These are phyloP conservation scores for Cytidiella melzeri DNA, from an alignment of 768 basidiomycete species.

Conservation along the genomic window DNA sequence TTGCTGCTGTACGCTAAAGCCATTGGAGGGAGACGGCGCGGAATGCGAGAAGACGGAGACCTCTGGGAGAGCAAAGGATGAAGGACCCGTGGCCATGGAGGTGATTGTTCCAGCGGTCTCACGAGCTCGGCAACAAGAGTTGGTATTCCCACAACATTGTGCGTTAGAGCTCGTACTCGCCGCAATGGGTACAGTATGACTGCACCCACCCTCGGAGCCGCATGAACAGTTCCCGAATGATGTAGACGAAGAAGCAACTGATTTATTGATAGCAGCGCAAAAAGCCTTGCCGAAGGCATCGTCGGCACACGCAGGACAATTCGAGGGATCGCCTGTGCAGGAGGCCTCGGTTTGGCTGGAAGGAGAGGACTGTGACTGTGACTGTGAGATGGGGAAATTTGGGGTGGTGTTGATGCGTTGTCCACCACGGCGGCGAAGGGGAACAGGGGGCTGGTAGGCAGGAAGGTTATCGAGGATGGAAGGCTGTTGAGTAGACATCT, in stretches of 20 bases:
- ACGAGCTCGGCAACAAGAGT: slow-evolving; percentile 14
- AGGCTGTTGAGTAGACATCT: slow-evolving; percentile 19
- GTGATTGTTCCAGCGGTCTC: background rate
- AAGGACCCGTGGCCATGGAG: background rate
- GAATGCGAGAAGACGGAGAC: background rate
- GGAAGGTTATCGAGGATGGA: slow-evolving; percentile 76
- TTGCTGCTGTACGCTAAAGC: background rate
- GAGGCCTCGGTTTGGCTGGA: slow-evolving; percentile 25
- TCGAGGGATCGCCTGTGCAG: slow-evolving; percentile 83
- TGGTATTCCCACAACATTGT: slow-evolving; percentile 34
- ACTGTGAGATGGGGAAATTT: slow-evolving; percentile 40
- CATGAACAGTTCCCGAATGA: slow-evolving; percentile 54
- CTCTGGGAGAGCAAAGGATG: slow-evolving; percentile 9
- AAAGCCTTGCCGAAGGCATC: slow-evolving; percentile 87
- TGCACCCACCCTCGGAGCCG: slow-evolving; percentile 16
- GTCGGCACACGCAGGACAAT: slow-evolving; percentile 80
- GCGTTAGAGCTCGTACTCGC: slow-evolving; percentile 12
- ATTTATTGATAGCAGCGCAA: slow-evolving; percentile 67
- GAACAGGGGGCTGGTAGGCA: slow-evolving; percentile 76
- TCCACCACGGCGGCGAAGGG: slow-evolving; percentile 56
- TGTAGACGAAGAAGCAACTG: slow-evolving; percentile 39
- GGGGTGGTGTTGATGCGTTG: slow-evolving; percentile 34
- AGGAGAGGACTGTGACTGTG: slow-evolving; percentile 9
- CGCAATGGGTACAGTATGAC: slow-evolving; percentile 6
- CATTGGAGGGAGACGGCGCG: background rate